Evolutionary conservation across 2,329 filamentous ascomycete genomes (phyloP).

Genomic region (Colletotrichum chrysophilum): DNA sequence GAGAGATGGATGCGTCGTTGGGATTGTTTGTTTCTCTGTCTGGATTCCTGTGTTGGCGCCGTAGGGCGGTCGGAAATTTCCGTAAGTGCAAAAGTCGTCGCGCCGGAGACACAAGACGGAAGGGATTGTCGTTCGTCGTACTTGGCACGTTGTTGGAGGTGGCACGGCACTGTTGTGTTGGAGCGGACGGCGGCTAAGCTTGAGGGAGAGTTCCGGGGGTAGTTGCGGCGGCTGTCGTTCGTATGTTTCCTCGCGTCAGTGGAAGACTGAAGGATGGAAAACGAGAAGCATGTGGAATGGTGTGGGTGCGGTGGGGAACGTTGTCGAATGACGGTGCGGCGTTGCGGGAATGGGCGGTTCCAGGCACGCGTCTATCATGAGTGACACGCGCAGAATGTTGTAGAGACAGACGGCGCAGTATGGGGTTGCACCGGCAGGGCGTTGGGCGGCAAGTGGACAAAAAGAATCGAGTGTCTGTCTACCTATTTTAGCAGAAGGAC

Average conservation of each 20-base stretch:
- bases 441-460: neutral
- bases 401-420: neutral
- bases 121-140: neutral
- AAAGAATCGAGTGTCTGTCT: neutral
- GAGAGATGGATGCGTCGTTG: neutral
- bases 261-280: neutral
- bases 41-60: neutral
- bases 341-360: constrained; percentile 4
- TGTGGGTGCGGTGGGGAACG: neutral
- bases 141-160: neutral
- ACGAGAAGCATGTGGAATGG: neutral
- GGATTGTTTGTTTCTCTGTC: neutral
- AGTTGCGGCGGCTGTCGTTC: neutral
- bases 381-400: neutral
- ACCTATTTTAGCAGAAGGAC: neutral
- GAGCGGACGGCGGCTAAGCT: neutral
- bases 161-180: neutral
- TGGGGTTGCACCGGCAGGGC: neutral
- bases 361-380: neutral
- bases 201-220: neutral
- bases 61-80: neutral
- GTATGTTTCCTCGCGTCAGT: neutral
- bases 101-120: neutral
- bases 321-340: neutral
- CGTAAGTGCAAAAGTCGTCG: neutral